Conservation (phyloP, 495 filamentous ascomycete genomes). For the Tuber melanosporum region DNA sequence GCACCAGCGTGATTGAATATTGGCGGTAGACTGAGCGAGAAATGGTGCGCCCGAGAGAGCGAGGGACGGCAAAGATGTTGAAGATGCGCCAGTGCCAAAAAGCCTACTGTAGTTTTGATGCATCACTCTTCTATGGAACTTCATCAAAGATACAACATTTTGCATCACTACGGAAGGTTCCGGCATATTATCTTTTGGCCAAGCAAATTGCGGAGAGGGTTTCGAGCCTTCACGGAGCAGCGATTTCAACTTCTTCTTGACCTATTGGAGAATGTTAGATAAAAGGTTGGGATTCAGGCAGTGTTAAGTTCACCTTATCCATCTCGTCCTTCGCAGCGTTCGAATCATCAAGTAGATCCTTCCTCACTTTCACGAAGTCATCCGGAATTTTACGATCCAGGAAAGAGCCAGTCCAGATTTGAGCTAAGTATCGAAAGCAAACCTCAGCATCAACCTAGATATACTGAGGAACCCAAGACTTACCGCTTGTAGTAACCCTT, state of each 20-base stretch:
- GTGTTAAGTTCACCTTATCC: constrained; percentile 58
- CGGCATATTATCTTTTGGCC: constrained; percentile 86
- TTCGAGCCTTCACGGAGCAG: constrained; percentile 79
- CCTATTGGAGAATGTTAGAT: constrained; percentile 42
- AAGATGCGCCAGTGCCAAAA: constrained; percentile 55
- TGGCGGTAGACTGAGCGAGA: constrained; percentile 47
- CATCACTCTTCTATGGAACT: constrained; percentile 92
- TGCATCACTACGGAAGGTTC: constrained; percentile 85
- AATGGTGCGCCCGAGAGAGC: constrained; percentile 32
- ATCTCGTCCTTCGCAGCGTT: constrained; percentile 99
- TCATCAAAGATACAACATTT: constrained; percentile 93
- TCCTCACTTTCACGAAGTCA: constrained; percentile 78
- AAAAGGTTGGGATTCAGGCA: background rate
- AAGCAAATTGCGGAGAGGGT: constrained; percentile 88
- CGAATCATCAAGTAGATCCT: constrained; percentile 91
- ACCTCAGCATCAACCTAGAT: constrained; percentile 11
- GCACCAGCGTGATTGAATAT: constrained; percentile 88
- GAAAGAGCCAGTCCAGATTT: constrained; percentile 92
- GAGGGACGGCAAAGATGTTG: constrained; percentile 49
- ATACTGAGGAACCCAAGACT: constrained; percentile 34
- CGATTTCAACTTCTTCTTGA: constrained; percentile 96
- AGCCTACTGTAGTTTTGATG: constrained; percentile 79
- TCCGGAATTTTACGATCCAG: constrained; percentile 75
- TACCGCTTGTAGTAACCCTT: constrained; percentile 81
- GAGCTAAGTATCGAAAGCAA: constrained; percentile 51